A percentile compares a stretch with the other conserved stretches of the same genome.
Conservation (phyloP, 2,329 filamentous ascomycete species). For the Phaeosphaeriaceae sp. region DNA sequence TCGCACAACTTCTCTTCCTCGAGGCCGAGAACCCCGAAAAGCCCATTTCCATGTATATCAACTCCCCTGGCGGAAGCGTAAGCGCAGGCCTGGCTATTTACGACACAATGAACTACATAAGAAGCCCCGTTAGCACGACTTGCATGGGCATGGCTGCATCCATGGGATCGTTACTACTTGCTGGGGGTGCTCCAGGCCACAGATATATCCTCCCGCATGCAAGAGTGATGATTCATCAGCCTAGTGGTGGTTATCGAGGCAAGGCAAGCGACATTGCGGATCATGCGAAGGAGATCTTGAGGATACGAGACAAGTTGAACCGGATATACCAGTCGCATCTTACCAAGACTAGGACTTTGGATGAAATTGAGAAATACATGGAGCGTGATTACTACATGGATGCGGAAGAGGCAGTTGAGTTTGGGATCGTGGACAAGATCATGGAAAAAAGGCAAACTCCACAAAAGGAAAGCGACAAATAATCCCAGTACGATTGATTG, state of each 20-base stretch:
- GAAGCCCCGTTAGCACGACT: slow-evolving; percentile 89
- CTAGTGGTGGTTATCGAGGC: slow-evolving; percentile 74
- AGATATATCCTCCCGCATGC: slow-evolving; percentile 91
- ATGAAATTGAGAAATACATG: slow-evolving; percentile 93
- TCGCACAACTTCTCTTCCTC: slow-evolving; percentile 95
- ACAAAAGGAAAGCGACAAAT: slow-evolving; percentile 45
- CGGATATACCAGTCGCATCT: slow-evolving; percentile 87
- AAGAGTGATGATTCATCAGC: slow-evolving; percentile 97
- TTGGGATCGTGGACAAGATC: slow-evolving; percentile 93
- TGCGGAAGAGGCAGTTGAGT: slow-evolving; percentile 83
- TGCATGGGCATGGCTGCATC: slow-evolving; percentile 93
- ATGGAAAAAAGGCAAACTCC: slow-evolving; percentile 66
- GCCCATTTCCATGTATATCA: slow-evolving; percentile 97
- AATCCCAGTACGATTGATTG: background rate
- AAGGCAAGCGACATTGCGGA: slow-evolving; percentile 87
- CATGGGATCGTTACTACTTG: slow-evolving; percentile 90
- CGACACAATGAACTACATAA: slow-evolving; percentile 98
- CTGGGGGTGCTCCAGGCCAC: slow-evolving; percentile 83
- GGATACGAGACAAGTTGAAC: slow-evolving; percentile 84
- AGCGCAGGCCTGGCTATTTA: slow-evolving; percentile 88
- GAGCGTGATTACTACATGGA: slow-evolving; percentile 95
- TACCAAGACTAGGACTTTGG: slow-evolving; percentile 75
- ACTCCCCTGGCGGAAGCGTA: slow-evolving; percentile 92
- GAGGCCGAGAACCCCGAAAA: slow-evolving; percentile 96
- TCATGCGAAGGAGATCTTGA: slow-evolving; percentile 94